Evolutionary conservation across 352 stramenopile species (phyloP), one percentile per base, ranked within the genome.

Genomic region (Phytophthora pini): DNA sequence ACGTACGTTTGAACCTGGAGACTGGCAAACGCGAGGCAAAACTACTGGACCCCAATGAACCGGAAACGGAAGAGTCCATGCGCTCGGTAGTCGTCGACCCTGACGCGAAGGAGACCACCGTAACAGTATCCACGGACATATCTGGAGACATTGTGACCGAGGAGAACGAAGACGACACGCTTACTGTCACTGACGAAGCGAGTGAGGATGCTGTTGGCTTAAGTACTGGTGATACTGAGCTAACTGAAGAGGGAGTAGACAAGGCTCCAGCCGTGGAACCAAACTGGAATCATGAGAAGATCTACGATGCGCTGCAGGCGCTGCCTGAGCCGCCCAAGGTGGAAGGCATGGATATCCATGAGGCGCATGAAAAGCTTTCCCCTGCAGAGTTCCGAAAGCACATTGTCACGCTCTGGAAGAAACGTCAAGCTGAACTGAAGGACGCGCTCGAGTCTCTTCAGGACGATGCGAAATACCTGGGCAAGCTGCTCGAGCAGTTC

Each of bases 271-370:
- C n/a, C 47, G 65, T 22, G 0, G 82, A 93, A 32, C 83, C 82
- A 2, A 77, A 90, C 50, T 92, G 84, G 80, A 94, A 94, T 62
- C 80, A 92, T 39, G 87, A 95, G n/a, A 94, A 93, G 61, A 93
- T 95, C 31, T 93, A 89, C 50, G 87, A 95, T 44, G 78, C 89
- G 48, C 64, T 95, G 6, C 72, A 92, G 49, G 79, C 79, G n/a
- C 69, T 95, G 31, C 87, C 87, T 3, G 80, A 93, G 46, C 87
- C 87, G 1, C 87, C 87, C 1, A 74, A 78, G 50, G 66, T 95
- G 17, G 79, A 90, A 38, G 85, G 83, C 8, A 88, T 95, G 82
- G 74, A 93, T 41, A 89, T 95, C 38, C 70, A 93, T 50, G 76
- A 92, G 29, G 87, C 87, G 4, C 74, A 87, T 34, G 72, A 77